Evolutionary conservation across 805 yeast genomes (phyloP), one percentile per base, ranked within the genome.

Genomic region (Wickerhamomyces ciferrii): DNA sequence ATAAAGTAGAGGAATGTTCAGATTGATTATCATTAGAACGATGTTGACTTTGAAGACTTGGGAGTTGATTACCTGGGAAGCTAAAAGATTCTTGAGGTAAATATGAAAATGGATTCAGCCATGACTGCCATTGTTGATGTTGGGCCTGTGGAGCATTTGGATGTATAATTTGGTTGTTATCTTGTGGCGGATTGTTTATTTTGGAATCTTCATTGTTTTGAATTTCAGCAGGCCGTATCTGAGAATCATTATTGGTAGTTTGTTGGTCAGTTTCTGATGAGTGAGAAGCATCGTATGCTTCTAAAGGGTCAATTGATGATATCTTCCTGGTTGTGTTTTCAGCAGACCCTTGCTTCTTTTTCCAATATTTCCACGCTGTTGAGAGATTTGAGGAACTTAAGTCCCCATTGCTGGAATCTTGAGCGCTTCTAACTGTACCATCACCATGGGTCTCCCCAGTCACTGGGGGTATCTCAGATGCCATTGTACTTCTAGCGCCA

Each of bases 361-460:
- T 56, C 61, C 61, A 56, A 34, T 48, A 48, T 10, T 45, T 37
- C 61, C 61, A 56, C 43, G 55, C 44, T 20, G 50, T 38, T 15
- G 46, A 54, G 19, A 53, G 31, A 9, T 18, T 34, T 18, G 37
- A 34, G 3, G 37, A 5, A 14, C 37, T 34, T 18, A 18, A 18
- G 18, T 17, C 21, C 21, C 10, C 42, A 27, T 40, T 40, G 9
- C 10, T 3, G 10, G 35, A 13, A 5, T 19, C 20, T 31, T 31
- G 43, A 7, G 11, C 14, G 31, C 31, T 27, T 27, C 14, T 27
- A 4, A 27, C 31, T 13, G 31, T 27, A 7, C 14, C 31, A 8
- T 27, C 31, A 10, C 31, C 14, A 10, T 27, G 31, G 7, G 15
- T 27, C 7, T 27, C 31, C 4, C 31, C 31, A 27, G 7, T 13